Evolutionary conservation across 257 asterid genomes (phyloP), one percentile per base, ranked within the genome.

Genomic region (Hygrophila difformis): DNA sequence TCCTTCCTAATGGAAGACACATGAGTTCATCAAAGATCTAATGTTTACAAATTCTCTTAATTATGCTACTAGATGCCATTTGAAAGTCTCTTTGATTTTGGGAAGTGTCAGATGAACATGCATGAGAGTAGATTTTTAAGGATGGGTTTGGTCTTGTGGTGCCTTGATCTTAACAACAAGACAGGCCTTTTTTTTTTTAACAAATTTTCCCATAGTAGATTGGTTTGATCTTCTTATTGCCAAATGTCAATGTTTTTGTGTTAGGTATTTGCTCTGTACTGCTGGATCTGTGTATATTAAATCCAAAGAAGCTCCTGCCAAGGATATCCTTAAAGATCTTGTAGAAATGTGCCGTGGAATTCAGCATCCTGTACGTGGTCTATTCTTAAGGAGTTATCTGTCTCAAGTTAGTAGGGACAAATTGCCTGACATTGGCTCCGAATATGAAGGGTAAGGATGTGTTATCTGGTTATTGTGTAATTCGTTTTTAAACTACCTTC

Each of bases 331-430:
- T 24, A 91, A 91, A 75, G 99, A 91, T 69, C 93, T 91, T 51
- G 96, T 86, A 26, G 99, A 91, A 78, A 91, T 91, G 99, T 80
- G 99, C 49, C 99, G 95, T 12, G 94, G 94, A 35, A 69, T 91
- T 46, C 97, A 91, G 50, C 93, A 91, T 71, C 99, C 99, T 38
- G 60, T 91, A 15, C 99, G 99, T 51, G 99, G 99, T 21, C 94
- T 91, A 38, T 91, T 91, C 57, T 65, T 91, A 17, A 78, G 99
- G 75, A 91, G 99, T 71, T 91, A 91, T 59, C 93, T 91, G 49
- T 78, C 99, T 56, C 99, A 91, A 91, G 97, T 91, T 62, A 91
- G 99, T 58, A 81, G 67, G 66, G 99, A 91, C 67, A 91, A 87
- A 55, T 71, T 91, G 57, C 99, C 99, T 18, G 99, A 91, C 53